A percentile compares a stretch with the other conserved stretches of the same genome.
phyloP scores from a whole-genome alignment of 176 grass and related monocot genomes.

The Triticum dicoccoides region DNA sequence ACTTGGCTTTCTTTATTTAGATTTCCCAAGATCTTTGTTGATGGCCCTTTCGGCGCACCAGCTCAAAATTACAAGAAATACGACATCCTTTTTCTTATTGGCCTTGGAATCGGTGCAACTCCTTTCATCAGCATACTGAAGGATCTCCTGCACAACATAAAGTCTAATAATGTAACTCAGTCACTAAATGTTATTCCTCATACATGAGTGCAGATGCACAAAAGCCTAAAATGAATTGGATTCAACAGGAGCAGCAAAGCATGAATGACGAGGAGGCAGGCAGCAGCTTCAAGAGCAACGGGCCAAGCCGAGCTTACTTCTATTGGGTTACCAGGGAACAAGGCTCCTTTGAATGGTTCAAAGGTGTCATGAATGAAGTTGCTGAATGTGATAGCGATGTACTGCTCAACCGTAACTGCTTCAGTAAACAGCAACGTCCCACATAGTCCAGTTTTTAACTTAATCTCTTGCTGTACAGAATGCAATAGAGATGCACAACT shows the following conservation, averaged over 20 bases:
- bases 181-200: background rate
- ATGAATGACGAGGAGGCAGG: slow-evolving; percentile 25
- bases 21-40: slow-evolving; percentile 69
- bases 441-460: slow-evolving; percentile 1
- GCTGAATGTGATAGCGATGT: slow-evolving; percentile 65
- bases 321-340: slow-evolving; percentile 85
- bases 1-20: slow-evolving; percentile 29
- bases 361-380: slow-evolving; percentile 83
- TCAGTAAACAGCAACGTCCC: background rate
- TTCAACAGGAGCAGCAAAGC: slow-evolving; percentile 48
- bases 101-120: slow-evolving; percentile 79
- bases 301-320: slow-evolving; percentile 68
- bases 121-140: slow-evolving; percentile 89
- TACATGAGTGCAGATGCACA: background rate
- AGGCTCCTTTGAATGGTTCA: slow-evolving; percentile 87
- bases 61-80: slow-evolving; percentile 86
- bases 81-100: slow-evolving; percentile 74
- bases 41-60: slow-evolving; percentile 74
- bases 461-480: slow-evolving; percentile 43
- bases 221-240: slow-evolving; percentile 19
- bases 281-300: slow-evolving; percentile 34
- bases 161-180: slow-evolving; percentile 45
- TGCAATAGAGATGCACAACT: slow-evolving; percentile 98
- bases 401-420: slow-evolving; percentile 22
- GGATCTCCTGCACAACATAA: slow-evolving; percentile 74